phyloP scores from a whole-genome alignment of 169 alveolate genomes.

The Ichthyophthirius multifiliis region DNA sequence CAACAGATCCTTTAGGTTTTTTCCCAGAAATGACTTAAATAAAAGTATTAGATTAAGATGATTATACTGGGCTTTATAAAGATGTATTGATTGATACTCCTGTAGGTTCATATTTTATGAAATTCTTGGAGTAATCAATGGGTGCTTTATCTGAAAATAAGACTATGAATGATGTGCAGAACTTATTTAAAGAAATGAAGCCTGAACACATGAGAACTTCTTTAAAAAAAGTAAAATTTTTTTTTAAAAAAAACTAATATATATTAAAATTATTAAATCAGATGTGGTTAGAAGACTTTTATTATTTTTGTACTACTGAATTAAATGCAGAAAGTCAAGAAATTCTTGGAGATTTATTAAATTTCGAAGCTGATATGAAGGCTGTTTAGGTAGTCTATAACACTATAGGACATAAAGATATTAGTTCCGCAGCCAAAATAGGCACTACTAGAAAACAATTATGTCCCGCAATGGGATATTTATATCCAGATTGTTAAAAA shows the following conservation, averaged over 20 bases:
- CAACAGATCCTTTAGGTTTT: constrained; percentile 97
- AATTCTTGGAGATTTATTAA: constrained; percentile 70
- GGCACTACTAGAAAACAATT: constrained; percentile 28
- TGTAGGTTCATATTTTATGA: constrained; percentile 91
- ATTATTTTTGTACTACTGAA: constrained; percentile 47
- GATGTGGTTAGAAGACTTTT: constrained; percentile 86
- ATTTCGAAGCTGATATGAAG: constrained; percentile 85
- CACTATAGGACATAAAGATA: constrained; percentile 62
- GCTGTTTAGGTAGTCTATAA: constrained; percentile 78
- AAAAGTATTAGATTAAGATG: constrained; percentile 93
- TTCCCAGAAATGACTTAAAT: constrained; percentile 96
- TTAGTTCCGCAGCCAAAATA: constrained; percentile 31
- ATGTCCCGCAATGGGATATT: constrained; percentile 69
- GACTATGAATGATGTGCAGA: constrained; percentile 63
- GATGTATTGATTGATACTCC: constrained; percentile 97
- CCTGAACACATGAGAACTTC: constrained; percentile 83
- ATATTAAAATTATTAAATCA: too few species aligned
- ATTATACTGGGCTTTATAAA: constrained; percentile 94
- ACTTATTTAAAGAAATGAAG: constrained; percentile 74
- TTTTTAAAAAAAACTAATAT: too few species aligned
- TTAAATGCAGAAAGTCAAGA: constrained; percentile 57
- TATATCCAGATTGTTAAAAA: constrained; percentile 75
- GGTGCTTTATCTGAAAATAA: constrained; percentile 54
- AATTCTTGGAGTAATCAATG: constrained; percentile 78
- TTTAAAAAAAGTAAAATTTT: constrained; percentile 53